Evolutionary conservation across 352 stramenopile genomes (phyloP).

Genomic region (Phytophthora sp.): DNA sequence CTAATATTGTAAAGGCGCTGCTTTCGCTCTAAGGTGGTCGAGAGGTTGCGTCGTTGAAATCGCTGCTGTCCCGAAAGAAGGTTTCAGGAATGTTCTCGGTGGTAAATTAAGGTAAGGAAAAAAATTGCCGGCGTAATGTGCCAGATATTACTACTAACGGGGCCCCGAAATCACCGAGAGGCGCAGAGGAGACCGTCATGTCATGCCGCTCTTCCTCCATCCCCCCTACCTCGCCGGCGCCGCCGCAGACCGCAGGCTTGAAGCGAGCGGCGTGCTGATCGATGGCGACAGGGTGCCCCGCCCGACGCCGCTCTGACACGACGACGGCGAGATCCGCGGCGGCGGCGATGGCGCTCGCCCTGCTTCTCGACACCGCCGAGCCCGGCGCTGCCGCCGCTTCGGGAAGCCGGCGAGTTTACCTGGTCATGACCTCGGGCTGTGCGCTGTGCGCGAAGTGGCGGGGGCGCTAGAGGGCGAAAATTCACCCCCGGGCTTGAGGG

Average conservation of each 20-base stretch:
- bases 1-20: no score
- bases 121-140: no score
- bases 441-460: background rate
- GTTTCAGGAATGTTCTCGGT: no score
- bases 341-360: background rate
- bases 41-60: no score
- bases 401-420: no score
- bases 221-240: background rate
- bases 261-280: slow-evolving; percentile 3
- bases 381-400: background rate
- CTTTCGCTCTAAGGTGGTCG: no score
- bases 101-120: no score
- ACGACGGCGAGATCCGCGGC: background rate
- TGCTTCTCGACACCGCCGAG: background rate
- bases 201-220: slow-evolving; percentile 1
- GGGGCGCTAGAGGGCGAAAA: background rate
- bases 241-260: no score
- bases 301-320: background rate
- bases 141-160: no score
- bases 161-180: background rate
- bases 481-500: background rate
- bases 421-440: background rate
- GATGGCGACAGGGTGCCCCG: slow-evolving; percentile 23
- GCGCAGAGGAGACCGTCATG: background rate
- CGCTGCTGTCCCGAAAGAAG: no score